Percentiles rank a stretch among this genome's conserved stretches.
These are phyloP conservation scores for Mrakia frigida DNA, from an alignment of 768 basidiomycete species.

Conservation along the genomic window DNA sequence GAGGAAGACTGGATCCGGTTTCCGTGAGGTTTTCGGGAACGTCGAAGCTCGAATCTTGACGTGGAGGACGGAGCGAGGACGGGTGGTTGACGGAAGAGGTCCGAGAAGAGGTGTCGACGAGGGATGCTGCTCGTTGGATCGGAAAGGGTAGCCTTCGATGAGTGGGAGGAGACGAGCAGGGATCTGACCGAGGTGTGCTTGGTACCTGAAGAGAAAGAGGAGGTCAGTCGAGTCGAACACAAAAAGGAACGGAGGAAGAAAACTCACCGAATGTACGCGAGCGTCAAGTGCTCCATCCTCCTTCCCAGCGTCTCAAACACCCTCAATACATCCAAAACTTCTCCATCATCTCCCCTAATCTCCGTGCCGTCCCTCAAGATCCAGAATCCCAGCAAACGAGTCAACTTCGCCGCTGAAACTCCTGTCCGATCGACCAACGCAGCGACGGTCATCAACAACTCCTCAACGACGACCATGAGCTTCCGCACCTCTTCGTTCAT, in stretches of 20 bases:
- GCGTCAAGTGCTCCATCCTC: slow-evolving; percentile 1
- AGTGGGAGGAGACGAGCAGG: slow-evolving; percentile 7
- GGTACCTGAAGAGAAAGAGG: background rate
- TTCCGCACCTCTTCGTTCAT: slow-evolving; percentile 13
- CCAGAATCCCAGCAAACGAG: background rate
- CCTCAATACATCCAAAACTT: slow-evolving; percentile 8
- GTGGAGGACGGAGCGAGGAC: slow-evolving; percentile 2
- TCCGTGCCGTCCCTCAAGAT: slow-evolving; percentile 6
- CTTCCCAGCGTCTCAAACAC: slow-evolving; percentile 5
- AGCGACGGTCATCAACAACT: background rate
- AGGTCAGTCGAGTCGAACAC: background rate
- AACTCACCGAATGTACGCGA: slow-evolving; percentile 20
- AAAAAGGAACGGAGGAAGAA: background rate
- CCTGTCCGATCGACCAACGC: background rate
- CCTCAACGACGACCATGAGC: background rate
- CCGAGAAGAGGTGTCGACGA: background rate
- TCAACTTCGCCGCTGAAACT: background rate
- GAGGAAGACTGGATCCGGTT: slow-evolving; percentile 12
- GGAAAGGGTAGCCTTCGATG: slow-evolving; percentile 17
- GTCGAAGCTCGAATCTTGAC: slow-evolving; percentile 9
- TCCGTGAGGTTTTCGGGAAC: background rate
- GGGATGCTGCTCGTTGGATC: background rate
- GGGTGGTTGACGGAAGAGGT: background rate
- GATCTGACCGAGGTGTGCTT: background rate
- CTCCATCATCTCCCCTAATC: background rate